Base-by-base conservation (phyloP, 2,329 filamentous ascomycete species). In the Pezicula neosporulosa region DNA sequence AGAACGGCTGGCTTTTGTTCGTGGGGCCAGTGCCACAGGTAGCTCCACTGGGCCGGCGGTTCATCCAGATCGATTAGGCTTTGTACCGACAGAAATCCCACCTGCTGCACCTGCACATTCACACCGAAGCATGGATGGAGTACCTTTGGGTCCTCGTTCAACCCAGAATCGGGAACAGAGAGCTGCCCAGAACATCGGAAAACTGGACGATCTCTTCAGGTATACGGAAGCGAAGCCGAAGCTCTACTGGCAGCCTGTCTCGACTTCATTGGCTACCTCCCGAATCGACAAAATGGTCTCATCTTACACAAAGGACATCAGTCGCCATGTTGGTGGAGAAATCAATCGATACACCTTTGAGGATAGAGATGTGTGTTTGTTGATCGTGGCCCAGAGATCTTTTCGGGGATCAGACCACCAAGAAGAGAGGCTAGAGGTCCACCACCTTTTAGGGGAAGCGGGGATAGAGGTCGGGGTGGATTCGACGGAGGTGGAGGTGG, bases 301-400 rank as follows among this genome's bases (percentile, higher is more conserved):
- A 38, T 60, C 75, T 3, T 63, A 71, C 5, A 68, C 64, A 15
- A 69, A 72, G 52, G 66, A 72, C 19, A 51, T 63, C 57, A 60
- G 68, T 15, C 65, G 63, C 30, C 65, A 62, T 13, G 68, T 72
- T 13, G 70, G 70, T 15, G 75, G 55, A 66, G 73, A 54, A 70
- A 76, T 62, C 36, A 60, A 88, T 64, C 77, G 87, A 30, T 90
- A 89, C 65, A 86, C 85, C 0, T 91, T 91, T 60, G 86, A 90
- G 66, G 73, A 84, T 50, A 77, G 75, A 1, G 81, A 85, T 53
- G 63, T 53, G 63, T 69, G 6, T 82, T 91, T 49, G 86, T 91
- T 42, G 87, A 91, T 65, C 77, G 85, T 49, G 88, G 87, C 13
- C 82, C 82, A 15, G 88, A 91, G 65, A 82, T 85, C 36, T 86